Percentiles rank a stretch among this genome's conserved stretches.
These are phyloP conservation scores for Pseudogymnoascus sp. DNA, from an alignment of 2,329 filamentous ascomycete species.

Conservation along the genomic window DNA sequence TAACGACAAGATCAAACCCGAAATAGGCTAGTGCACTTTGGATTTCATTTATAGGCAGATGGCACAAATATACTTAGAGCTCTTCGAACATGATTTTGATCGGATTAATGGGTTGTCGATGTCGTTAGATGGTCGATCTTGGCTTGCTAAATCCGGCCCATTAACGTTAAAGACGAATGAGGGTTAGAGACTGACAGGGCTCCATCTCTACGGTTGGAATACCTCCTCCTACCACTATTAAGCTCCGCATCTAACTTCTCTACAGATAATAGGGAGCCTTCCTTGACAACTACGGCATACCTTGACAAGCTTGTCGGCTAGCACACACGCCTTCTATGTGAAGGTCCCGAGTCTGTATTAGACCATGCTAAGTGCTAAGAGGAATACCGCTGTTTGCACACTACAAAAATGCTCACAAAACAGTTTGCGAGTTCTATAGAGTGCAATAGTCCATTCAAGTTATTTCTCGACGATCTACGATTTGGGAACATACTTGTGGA, in stretches of 20 bases:
- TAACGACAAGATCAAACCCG: not conserved
- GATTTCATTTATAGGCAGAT: constrained; percentile 12
- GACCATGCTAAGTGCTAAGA: not conserved
- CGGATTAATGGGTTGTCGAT: constrained; percentile 12
- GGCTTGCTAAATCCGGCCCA: not conserved
- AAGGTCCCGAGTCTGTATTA: not conserved
- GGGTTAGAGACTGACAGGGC: not conserved
- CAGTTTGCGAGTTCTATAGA: not conserved
- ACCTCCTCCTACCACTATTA: not conserved
- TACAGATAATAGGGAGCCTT: not conserved
- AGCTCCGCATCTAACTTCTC: too few relatives aligned
- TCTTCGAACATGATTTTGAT: constrained; percentile 14
- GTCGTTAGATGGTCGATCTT: not conserved
- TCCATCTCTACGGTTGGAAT: not conserved
- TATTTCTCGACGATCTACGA: constrained; percentile 31
- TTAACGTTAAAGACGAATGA: constrained; percentile 15
- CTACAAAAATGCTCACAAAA: not conserved
- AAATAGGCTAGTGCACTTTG: constrained; percentile 10
- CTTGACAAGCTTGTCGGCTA: not conserved
- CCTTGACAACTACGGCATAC: not conserved
- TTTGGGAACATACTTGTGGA: constrained; percentile 29
- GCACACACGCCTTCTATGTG: not conserved
- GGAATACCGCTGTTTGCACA: not conserved
- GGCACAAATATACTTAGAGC: constrained; percentile 12
- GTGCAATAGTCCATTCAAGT: constrained; percentile 13